Evolutionary conservation across 768 basidiomycete species (phyloP).

Genomic region (Suillus cothurnatus): DNA sequence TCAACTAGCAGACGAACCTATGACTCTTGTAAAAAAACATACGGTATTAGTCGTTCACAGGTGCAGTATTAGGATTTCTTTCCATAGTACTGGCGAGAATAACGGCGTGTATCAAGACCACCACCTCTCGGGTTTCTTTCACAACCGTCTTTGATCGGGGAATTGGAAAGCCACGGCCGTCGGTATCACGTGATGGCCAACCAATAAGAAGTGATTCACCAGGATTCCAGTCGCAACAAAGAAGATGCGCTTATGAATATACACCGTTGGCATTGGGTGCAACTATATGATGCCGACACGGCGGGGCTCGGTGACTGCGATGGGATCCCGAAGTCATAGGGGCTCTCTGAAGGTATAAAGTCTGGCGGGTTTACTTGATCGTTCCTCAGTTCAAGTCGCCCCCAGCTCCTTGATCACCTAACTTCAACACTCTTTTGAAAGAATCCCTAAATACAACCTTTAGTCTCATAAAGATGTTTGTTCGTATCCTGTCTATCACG

Average conservation of each 20-base stretch:
- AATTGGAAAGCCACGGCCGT: neutral
- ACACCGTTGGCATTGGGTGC: neutral
- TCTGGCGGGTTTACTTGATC: neutral
- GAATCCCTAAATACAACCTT: neutral
- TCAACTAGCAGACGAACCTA: neutral
- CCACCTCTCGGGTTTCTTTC: neutral
- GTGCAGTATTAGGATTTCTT: neutral
- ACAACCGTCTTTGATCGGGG: neutral
- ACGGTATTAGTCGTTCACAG: neutral
- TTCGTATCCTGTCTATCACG: slow-evolving; percentile 22
- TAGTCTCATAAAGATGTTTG: slow-evolving; percentile 20
- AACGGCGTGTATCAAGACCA: neutral
- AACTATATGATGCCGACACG: neutral
- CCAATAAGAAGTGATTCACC: neutral
- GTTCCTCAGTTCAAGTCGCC: slow-evolving; percentile 4
- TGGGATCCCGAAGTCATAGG: neutral
- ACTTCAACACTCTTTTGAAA: slow-evolving; percentile 2
- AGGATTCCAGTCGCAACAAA: neutral
- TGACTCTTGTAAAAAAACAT: neutral
- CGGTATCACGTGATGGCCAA: neutral
- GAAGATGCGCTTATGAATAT: neutral
- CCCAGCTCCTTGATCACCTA: neutral
- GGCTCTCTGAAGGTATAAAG: slow-evolving; percentile 2
- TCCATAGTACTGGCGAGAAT: neutral
- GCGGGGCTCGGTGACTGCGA: neutral